Percentiles rank a stretch among this genome's conserved stretches.
phyloP scores from a whole-genome alignment of 345 rosid genomes.

The Sonneratia alba region DNA sequence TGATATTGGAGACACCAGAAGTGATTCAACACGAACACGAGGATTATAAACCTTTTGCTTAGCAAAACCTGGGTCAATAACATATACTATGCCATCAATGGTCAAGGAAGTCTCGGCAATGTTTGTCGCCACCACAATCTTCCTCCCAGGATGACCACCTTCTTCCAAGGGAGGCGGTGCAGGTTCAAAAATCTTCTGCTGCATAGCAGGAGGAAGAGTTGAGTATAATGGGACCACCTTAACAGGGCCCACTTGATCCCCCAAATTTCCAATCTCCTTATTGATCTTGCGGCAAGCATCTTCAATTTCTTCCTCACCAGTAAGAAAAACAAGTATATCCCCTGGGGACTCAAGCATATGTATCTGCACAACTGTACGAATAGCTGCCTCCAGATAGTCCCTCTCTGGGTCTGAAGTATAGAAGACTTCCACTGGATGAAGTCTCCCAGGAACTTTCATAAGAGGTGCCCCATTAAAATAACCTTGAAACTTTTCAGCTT shows the following conservation, averaged over 20 bases:
- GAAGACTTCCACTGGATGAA: constrained; percentile 87
- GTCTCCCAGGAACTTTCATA: constrained; percentile 96
- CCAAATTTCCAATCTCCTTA: constrained; percentile 60
- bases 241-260: constrained; percentile 87
- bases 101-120: constrained; percentile 96
- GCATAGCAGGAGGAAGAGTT: constrained; percentile 93
- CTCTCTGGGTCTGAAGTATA: constrained; percentile 89
- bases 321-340: constrained; percentile 88
- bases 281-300: constrained; percentile 89
- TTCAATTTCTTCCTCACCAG: constrained; percentile 98
- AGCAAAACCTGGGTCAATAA: constrained; percentile 91
- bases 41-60: constrained; percentile 93
- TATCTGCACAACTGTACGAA: constrained; percentile 82
- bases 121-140: constrained; percentile 91
- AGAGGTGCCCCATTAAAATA: constrained; percentile 82
- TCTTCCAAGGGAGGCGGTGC: constrained; percentile 73
- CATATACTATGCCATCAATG: constrained; percentile 90
- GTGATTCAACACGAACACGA: constrained; percentile 76
- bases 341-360: constrained; percentile 70
- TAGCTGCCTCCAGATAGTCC: constrained; percentile 86
- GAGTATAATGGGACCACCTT: constrained; percentile 86
- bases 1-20: constrained; percentile 89
- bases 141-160: constrained; percentile 85
- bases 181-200: constrained; percentile 89
- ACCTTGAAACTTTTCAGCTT: constrained; percentile 92